These are phyloP conservation scores for Aspergillus sparsus DNA, from an alignment of 495 filamentous ascomycete species.

Conservation along the genomic window DNA sequence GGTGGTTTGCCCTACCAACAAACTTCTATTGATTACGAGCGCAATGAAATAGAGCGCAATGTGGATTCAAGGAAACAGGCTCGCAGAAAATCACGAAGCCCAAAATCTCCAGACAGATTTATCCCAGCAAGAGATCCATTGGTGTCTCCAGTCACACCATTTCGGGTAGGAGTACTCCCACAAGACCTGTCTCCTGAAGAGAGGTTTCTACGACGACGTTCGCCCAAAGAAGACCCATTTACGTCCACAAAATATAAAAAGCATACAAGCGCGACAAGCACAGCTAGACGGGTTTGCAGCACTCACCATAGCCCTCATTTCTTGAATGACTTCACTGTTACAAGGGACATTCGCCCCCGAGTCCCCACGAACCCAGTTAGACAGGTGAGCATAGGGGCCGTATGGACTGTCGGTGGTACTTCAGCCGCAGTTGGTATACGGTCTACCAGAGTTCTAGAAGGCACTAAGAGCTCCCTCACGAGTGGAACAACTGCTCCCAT, in stretches of 20 bases:
- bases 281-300: slow-evolving; percentile 23
- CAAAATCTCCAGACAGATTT: slow-evolving; percentile 64
- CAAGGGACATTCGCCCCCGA: slow-evolving; percentile 14
- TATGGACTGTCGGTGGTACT: slow-evolving; percentile 81
- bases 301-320: slow-evolving; percentile 41
- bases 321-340: slow-evolving; percentile 29
- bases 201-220: slow-evolving; percentile 58
- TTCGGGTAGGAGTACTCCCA: slow-evolving; percentile 63
- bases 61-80: background rate
- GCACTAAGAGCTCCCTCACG: slow-evolving; percentile 60
- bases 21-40: slow-evolving; percentile 20
- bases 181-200: slow-evolving; percentile 62
- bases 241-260: slow-evolving; percentile 34
- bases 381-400: slow-evolving; percentile 63
- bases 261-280: slow-evolving; percentile 25
- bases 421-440: slow-evolving; percentile 49
- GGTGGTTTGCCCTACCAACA: background rate
- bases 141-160: slow-evolving; percentile 53
- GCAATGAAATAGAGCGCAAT: slow-evolving; percentile 19
- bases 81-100: slow-evolving; percentile 20
- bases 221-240: slow-evolving; percentile 67
- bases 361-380: slow-evolving; percentile 21
- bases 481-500: slow-evolving; percentile 76
- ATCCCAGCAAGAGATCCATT: slow-evolving; percentile 56
- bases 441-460: slow-evolving; percentile 55